These are phyloP conservation scores for Boletus huronensis DNA, from an alignment of 768 basidiomycete species.

Conservation along the genomic window DNA sequence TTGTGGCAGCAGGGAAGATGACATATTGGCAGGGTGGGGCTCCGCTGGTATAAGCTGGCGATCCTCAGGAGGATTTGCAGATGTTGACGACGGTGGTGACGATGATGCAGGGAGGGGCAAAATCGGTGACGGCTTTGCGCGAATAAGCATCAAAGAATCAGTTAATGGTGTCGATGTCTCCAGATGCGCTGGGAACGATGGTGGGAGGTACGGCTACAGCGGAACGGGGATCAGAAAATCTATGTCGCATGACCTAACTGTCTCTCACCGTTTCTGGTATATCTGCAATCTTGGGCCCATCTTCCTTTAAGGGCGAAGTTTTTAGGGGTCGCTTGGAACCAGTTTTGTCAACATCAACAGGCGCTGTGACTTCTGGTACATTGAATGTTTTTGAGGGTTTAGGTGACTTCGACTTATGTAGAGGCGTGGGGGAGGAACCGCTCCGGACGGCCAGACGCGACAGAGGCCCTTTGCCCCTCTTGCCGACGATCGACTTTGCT, in stretches of 20 bases:
- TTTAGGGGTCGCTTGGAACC: constrained; percentile 1
- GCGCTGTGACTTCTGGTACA: neutral
- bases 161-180: constrained; percentile 51
- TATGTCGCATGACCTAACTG: constrained; percentile 1
- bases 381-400: constrained; percentile 8
- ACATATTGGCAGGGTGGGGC: constrained; percentile 8
- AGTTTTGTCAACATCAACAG: neutral
- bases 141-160: constrained; percentile 18
- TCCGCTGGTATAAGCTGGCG: constrained; percentile 6
- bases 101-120: constrained; percentile 22
- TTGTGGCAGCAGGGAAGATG: constrained; percentile 15
- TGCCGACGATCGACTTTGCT: constrained; percentile 22
- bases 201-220: constrained; percentile 46
- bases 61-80: constrained; percentile 18
- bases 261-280: constrained; percentile 37
- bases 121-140: constrained; percentile 46
- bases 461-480: constrained; percentile 15
- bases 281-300: constrained; percentile 30
- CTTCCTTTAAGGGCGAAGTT: constrained; percentile 1
- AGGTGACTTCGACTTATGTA: constrained; percentile 10
- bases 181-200: constrained; percentile 53
- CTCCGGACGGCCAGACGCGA: constrained; percentile 1
- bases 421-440: constrained; percentile 8
- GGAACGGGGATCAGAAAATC: constrained; percentile 12
- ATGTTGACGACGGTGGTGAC: constrained; percentile 25